Conservation (phyloP, 2,329 filamentous ascomycete genomes). For the Cladophialophora chaetospira region DNA sequence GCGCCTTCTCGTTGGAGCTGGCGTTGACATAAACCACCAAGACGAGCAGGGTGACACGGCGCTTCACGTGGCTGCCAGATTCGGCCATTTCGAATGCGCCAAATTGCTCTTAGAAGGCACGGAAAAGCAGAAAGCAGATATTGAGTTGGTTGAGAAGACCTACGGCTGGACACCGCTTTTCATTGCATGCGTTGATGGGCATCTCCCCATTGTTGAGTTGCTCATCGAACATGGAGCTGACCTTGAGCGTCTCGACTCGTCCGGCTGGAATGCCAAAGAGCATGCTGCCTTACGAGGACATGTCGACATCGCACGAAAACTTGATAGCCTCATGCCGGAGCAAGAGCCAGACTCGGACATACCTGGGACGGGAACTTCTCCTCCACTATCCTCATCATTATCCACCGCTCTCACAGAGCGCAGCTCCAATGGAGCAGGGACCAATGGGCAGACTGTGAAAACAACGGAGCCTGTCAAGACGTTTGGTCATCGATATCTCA, state of each 20-base stretch:
- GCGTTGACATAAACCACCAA: conserved; percentile 90
- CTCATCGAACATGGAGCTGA: conserved; percentile 78
- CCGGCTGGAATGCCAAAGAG: conserved; percentile 91
- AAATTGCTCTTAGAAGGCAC: conserved; percentile 72
- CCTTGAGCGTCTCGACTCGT: conserved; percentile 73
- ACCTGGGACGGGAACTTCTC: conserved; percentile 38
- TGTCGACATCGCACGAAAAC: conserved; percentile 71
- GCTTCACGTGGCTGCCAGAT: conserved; percentile 85
- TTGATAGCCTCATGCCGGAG: conserved; percentile 60
- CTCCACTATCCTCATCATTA: conserved; percentile 32
- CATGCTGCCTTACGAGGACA: conserved; percentile 90
- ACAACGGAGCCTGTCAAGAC: conserved; percentile 81
- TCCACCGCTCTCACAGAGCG: conserved; percentile 46
- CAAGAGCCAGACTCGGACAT: conserved; percentile 33
- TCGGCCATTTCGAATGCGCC: conserved; percentile 80
- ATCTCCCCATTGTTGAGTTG: conserved; percentile 71
- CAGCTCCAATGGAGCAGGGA: conserved; percentile 41
- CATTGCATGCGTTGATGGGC: conserved; percentile 87
- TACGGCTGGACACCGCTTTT: conserved; percentile 97
- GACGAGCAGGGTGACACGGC: conserved; percentile 89
- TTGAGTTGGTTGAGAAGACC: conserved; percentile 76
- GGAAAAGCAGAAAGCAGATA: conserved; percentile 68
- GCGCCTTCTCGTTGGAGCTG: conserved; percentile 81
- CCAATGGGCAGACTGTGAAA: conserved; percentile 44
- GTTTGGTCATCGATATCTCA: conserved; percentile 94